phyloP scores from a whole-genome alignment of 192 early-diverging fungal genomes.

The Podila clonocystis region DNA sequence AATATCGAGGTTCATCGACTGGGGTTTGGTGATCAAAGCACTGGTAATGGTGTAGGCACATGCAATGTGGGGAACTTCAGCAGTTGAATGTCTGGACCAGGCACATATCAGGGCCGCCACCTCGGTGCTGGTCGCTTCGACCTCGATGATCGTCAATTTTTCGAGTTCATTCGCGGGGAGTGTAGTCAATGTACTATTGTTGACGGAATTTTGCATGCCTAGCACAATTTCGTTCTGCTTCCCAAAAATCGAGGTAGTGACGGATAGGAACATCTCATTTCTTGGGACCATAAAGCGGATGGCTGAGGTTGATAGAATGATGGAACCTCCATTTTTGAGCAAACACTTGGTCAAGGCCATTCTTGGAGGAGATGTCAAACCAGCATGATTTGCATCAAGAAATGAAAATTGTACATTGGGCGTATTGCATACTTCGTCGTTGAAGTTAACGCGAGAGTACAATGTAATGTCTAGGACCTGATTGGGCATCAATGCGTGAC shows the following conservation, averaged over 20 bases:
- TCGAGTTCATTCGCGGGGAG: neutral
- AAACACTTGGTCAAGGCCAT: conserved; percentile 19
- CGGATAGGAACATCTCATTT: neutral
- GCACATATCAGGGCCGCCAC: neutral
- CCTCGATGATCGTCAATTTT: neutral
- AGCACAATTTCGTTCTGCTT: conserved; percentile 6
- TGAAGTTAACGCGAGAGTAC: neutral
- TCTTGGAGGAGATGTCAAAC: neutral
- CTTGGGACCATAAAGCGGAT: conserved; percentile 6
- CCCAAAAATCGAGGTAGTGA: neutral
- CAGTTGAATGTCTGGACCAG: neutral
- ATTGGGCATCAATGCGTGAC: neutral
- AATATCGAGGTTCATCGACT: neutral
- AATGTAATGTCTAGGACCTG: neutral
- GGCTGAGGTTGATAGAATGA: neutral
- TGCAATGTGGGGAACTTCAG: neutral
- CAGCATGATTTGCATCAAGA: neutral
- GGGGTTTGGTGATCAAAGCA: neutral
- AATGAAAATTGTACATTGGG: neutral
- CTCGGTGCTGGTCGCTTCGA: neutral
- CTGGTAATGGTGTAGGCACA: neutral
- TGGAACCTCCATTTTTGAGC: neutral
- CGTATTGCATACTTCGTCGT: neutral
- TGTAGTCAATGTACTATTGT: neutral
- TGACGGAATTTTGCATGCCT: conserved; percentile 8